phyloP scores from a whole-genome alignment of 2,329 filamentous ascomycete species.

The Fusarium sterilihyphosum region DNA sequence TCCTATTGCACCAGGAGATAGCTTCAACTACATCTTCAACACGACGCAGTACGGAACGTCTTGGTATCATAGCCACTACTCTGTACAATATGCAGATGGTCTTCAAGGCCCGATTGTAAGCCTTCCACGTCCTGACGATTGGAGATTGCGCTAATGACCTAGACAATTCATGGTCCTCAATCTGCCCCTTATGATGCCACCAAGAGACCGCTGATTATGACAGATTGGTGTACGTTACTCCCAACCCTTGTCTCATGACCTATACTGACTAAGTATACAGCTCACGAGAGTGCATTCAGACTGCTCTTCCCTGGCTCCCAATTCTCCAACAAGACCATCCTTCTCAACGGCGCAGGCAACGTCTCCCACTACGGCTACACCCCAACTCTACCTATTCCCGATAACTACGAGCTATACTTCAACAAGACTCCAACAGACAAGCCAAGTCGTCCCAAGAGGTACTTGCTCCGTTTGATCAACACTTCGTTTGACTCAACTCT shows the following conservation, averaged over 20 bases:
- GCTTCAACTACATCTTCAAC: constrained; percentile 32
- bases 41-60: constrained; percentile 37
- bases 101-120: constrained; percentile 31
- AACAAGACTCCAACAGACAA: constrained; percentile 34
- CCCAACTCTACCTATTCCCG: constrained; percentile 3
- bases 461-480: constrained; percentile 36
- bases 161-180: constrained; percentile 36
- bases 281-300: constrained; percentile 28
- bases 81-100: constrained; percentile 38
- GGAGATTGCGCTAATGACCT: neutral
- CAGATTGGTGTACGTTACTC: constrained; percentile 31
- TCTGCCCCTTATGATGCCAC: constrained; percentile 29
- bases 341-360: constrained; percentile 32
- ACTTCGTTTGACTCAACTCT: constrained; percentile 35
- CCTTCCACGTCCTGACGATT: fast-evolving
- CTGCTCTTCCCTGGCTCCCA: neutral
- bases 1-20: constrained; percentile 28
- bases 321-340: constrained; percentile 30
- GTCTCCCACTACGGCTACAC: constrained; percentile 17
- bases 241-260: fast-evolving
- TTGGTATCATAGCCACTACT: constrained; percentile 41
- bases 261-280: neutral
- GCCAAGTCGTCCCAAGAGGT: constrained; percentile 17
- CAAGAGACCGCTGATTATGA: constrained; percentile 27
- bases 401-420: constrained; percentile 26